Evolutionary conservation across 495 filamentous ascomycete genomes (phyloP), one percentile per base, ranked within the genome.

Genomic region (Aspergillus diversus): DNA sequence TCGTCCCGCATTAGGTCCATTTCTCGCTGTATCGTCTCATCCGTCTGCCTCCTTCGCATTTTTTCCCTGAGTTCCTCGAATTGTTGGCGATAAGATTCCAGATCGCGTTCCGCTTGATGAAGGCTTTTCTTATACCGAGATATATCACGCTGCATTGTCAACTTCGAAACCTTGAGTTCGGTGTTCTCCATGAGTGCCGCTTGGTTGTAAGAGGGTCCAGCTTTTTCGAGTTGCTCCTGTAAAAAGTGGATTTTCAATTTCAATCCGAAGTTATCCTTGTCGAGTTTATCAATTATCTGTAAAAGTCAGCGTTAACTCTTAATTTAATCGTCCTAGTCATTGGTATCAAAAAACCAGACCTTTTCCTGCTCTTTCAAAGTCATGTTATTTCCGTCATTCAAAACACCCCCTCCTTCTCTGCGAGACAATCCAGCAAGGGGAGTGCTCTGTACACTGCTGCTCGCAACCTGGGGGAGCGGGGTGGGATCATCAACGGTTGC

Each of bases 161-260:
- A 82, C 71, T 89, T 89, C 71, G 93, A 86, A 56, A 97, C 91
- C 76, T 97, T 97, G 46, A 99, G 86, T 63, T 97, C 93, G 16
- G 93, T 94, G 67, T 98, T 98, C 77, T 99, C 95, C 70, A 90
- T 90, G 12, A 99, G 77, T 0, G 96, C 91, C 21, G 86, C 84
- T 66, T 94, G 89, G 71, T 92, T 93, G 79, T 92, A 92, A 37
- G 90, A 89, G 3, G 92, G 93, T 0, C 95, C 96, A 31, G 88
- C 84, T 71, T 94, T 96, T 42, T 89, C 83, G 15, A 98, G 72
- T 31, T 90, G 87, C 66, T 97, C 92, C 74, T 94, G 92, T 33
- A 99, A 81, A 68, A 94, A 98, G 75, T 97, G 93, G 43, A 98
- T 95, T 76, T 97, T 97, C 60, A 99, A 84, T 75, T 99, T 99